phyloP scores from a whole-genome alignment of 2,329 filamentous ascomycete genomes.

The Paraphoma chrysanthemicola region DNA sequence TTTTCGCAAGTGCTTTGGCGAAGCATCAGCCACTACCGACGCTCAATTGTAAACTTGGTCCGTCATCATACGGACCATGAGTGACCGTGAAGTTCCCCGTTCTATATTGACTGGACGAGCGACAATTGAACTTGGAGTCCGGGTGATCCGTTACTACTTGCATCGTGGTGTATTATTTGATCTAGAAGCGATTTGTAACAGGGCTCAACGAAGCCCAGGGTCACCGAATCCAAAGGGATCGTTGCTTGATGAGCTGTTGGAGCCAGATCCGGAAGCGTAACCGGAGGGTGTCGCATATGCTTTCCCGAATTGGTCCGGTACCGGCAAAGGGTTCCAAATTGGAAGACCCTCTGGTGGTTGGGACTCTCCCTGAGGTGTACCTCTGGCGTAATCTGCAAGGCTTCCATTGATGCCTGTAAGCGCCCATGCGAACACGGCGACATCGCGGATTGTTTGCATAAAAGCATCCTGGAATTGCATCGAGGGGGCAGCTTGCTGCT shows the following conservation, averaged over 20 bases:
- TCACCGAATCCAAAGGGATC: slow-evolving; percentile 46
- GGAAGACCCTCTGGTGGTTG: slow-evolving; percentile 67
- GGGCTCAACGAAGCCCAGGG: slow-evolving; percentile 37
- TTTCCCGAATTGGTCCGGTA: slow-evolving; percentile 23
- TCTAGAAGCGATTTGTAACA: too few species aligned
- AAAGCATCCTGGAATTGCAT: slow-evolving; percentile 61
- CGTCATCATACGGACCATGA: too few species aligned
- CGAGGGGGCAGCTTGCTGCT: slow-evolving; percentile 58
- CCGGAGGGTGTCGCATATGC: slow-evolving; percentile 42
- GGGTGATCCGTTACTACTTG: too few species aligned
- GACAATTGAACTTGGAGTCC: too few species aligned
- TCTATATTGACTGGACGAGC: too few species aligned
- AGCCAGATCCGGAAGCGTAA: slow-evolving; percentile 43
- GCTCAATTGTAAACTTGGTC: too few species aligned
- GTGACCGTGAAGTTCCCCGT: too few species aligned
- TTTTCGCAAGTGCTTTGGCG: slow-evolving; percentile 8
- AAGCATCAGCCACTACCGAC: too few species aligned
- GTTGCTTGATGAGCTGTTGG: slow-evolving; percentile 40
- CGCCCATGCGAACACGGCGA: slow-evolving; percentile 88
- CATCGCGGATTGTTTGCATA: slow-evolving; percentile 82
- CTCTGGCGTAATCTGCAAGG: slow-evolving; percentile 68
- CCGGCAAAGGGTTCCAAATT: slow-evolving; percentile 58
- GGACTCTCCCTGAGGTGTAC: slow-evolving; percentile 68
- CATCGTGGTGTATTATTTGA: too few species aligned
- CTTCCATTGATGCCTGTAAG: slow-evolving; percentile 81